phyloP scores from a whole-genome alignment of 2,329 filamentous ascomycete genomes.

The Fulvia fulva region DNA sequence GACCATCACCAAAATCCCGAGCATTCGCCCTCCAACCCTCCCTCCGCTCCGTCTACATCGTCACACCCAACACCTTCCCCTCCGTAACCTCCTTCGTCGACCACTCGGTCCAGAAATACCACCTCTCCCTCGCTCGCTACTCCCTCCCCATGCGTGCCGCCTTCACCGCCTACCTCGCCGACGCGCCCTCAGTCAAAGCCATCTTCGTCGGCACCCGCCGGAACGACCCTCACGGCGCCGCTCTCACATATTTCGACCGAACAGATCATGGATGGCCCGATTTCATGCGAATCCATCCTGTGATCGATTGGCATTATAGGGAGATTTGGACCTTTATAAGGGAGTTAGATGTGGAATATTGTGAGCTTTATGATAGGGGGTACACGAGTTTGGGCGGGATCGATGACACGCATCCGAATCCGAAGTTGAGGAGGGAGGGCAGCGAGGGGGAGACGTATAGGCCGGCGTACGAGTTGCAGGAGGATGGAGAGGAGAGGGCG shows the following conservation, averaged over 20 bases:
- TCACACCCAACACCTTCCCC: constrained; percentile 75
- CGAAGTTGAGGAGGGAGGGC: constrained; percentile 55
- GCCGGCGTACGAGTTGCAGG: constrained; percentile 51
- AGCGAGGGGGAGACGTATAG: constrained; percentile 55
- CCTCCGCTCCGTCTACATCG: constrained; percentile 87
- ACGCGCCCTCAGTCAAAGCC: constrained; percentile 63
- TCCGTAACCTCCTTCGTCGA: constrained; percentile 83
- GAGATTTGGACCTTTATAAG: constrained; percentile 92
- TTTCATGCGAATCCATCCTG: constrained; percentile 90
- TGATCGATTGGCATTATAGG: constrained; percentile 95
- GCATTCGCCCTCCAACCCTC: constrained; percentile 37
- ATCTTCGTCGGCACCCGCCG: constrained; percentile 84
- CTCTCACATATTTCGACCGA: constrained; percentile 74
- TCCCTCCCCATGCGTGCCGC: constrained; percentile 74
- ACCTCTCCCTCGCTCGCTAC: constrained; percentile 71
- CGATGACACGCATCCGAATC: constrained; percentile 85
- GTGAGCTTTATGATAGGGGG: constrained; percentile 78
- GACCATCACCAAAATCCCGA: constrained; percentile 16
- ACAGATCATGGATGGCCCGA: constrained; percentile 87
- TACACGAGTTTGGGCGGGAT: constrained; percentile 92
- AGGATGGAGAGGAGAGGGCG: constrained; percentile 71
- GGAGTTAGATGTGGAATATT: constrained; percentile 76
- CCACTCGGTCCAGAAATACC: constrained; percentile 62
- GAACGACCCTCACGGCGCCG: constrained; percentile 84
- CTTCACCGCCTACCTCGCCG: constrained; percentile 70